These are phyloP conservation scores for Phyllosticta citriasiana DNA, from an alignment of 2,329 filamentous ascomycete species.

Conservation along the genomic window DNA sequence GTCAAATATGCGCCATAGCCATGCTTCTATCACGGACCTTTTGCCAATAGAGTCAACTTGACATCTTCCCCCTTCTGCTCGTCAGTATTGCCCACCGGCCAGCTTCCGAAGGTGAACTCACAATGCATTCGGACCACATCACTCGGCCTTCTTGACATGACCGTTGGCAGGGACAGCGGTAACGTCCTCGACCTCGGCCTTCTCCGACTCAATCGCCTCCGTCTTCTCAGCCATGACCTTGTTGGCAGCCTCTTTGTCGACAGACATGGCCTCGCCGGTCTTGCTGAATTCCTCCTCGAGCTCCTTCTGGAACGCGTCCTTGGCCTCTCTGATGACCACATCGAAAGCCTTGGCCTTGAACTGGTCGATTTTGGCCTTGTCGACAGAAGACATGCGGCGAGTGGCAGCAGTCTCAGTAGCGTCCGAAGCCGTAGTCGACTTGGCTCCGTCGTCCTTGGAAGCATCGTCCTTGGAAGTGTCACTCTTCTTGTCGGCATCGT, in stretches of 20 bases:
- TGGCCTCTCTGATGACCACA: not conserved
- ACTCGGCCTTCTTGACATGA: not conserved
- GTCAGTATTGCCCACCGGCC: not conserved
- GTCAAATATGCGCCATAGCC: conserved; percentile 4
- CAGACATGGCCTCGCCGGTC: not conserved
- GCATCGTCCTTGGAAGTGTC: conserved; percentile 23
- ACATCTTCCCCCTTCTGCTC: not conserved
- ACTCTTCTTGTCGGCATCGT: conserved; percentile 17
- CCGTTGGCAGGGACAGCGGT: not conserved
- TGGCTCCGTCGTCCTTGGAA: conserved; percentile 13
- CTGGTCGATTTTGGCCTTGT: not conserved
- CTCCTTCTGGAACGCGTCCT: not conserved
- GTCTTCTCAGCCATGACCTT: not conserved
- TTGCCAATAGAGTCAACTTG: not conserved
- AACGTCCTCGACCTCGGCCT: not conserved
- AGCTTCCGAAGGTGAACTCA: not conserved
- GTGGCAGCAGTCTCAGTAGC: not conserved
- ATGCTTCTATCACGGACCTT: not conserved
- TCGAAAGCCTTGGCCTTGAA: not conserved
- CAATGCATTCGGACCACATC: not conserved
- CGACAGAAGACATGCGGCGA: not conserved
- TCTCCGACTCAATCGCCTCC: not conserved
- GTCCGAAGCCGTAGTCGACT: not conserved
- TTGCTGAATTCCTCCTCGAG: not conserved
- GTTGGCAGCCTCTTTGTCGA: not conserved